Percentiles rank a stretch among this genome's conserved stretches.
Evolutionary conservation across 306 rosid genomes (phyloP).

Genomic region (Castanospermum australe): DNA sequence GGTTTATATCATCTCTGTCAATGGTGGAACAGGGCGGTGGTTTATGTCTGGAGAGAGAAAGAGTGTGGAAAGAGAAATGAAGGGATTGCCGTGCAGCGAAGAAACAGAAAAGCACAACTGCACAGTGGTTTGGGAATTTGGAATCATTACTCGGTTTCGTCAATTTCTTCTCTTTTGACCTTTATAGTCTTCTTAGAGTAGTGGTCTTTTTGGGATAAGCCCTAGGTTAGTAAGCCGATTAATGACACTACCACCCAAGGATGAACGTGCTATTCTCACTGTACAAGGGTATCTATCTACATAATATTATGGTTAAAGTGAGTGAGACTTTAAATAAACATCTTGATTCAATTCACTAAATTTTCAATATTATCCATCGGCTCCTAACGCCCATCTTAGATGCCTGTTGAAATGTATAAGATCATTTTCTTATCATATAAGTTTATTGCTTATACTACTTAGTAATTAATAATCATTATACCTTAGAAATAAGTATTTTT

Average conservation of each 20-base stretch:
- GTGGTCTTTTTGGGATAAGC: background rate
- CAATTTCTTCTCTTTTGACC: background rate
- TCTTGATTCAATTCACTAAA: no score
- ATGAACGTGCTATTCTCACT: no score
- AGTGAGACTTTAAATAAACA: no score
- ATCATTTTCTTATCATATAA: no score
- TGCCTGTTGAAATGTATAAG: no score
- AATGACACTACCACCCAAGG: background rate
- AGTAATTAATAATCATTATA: no score
- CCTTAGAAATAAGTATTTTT: no score
- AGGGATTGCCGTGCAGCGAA: constrained; percentile 46
- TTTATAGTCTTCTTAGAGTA: background rate
- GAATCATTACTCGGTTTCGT: constrained; percentile 24
- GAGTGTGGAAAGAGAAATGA: constrained; percentile 21
- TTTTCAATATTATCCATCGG: no score
- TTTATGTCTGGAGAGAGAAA: background rate
- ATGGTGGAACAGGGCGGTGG: constrained; percentile 96
- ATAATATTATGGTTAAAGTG: no score
- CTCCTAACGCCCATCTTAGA: no score
- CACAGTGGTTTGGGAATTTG: constrained; percentile 56
- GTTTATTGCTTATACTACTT: no score
- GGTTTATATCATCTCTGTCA: constrained; percentile 49
- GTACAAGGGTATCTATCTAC: no score
- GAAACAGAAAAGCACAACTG: constrained; percentile 34
- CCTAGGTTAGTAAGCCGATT: background rate